Percentiles rank a stretch among this genome's conserved stretches.
These are phyloP conservation scores for Ilex paraguariensis DNA, from an alignment of 305 asterid genomes.

Conservation along the genomic window DNA sequence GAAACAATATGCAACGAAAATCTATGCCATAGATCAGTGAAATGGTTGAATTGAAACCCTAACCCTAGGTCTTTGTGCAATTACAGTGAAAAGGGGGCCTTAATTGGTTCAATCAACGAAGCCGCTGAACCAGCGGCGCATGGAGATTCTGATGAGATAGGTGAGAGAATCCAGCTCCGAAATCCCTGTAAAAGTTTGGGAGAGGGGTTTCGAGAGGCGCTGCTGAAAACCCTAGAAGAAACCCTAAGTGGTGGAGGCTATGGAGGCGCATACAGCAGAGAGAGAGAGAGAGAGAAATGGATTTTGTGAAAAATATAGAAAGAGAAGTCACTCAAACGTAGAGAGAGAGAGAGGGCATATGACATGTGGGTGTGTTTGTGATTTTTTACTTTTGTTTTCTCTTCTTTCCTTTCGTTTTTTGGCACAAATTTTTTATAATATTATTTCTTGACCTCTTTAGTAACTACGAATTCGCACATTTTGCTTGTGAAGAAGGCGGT, in stretches of 20 bases:
- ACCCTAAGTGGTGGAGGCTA: constrained; percentile 25
- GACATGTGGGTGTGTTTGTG: too few relatives aligned
- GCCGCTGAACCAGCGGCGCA: constrained; percentile 55
- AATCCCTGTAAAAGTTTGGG: constrained; percentile 9
- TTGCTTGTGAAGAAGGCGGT: too few relatives aligned
- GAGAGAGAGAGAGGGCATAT: too few relatives aligned
- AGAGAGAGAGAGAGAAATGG: not conserved
- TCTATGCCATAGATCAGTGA: constrained; percentile 28
- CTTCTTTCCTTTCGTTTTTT: too few relatives aligned
- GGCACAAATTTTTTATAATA: too few relatives aligned
- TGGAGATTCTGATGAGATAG: constrained; percentile 29
- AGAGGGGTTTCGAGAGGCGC: not conserved
- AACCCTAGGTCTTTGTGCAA: constrained; percentile 37
- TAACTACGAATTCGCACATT: too few relatives aligned
- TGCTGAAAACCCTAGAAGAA: constrained; percentile 5
- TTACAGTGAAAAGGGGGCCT: constrained; percentile 1
- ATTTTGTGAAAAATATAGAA: not conserved
- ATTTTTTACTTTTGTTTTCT: too few relatives aligned
- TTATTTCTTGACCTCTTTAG: too few relatives aligned
- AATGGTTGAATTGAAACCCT: constrained; percentile 23
- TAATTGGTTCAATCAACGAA: constrained; percentile 46
- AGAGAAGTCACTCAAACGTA: too few relatives aligned
- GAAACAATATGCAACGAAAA: constrained; percentile 60
- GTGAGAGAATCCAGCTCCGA: constrained; percentile 56
- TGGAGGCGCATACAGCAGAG: constrained; percentile 12